Evolutionary conservation across 192 early-diverging fungal genomes (phyloP).

Genomic region (Hyaloraphidium curvatum): DNA sequence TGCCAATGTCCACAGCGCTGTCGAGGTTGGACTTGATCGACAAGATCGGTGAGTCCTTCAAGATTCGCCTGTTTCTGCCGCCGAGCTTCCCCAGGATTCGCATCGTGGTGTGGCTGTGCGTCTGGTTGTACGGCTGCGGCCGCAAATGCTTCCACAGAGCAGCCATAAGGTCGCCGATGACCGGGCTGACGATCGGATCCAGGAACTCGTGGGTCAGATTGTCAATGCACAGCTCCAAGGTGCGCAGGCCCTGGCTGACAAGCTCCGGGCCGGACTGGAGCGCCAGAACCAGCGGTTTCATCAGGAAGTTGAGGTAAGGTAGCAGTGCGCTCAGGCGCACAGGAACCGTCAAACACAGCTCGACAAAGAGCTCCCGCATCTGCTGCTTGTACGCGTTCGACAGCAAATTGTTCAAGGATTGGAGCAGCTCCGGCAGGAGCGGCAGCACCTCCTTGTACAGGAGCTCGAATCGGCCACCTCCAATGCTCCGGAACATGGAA

Average conservation of each 20-base stretch:
- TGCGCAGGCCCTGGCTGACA: conserved; percentile 86
- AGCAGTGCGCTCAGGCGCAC: conserved; percentile 83
- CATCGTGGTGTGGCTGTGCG: conserved; percentile 66
- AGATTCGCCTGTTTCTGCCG: conserved; percentile 80
- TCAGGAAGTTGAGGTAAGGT: conserved; percentile 78
- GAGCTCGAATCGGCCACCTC: conserved; percentile 84
- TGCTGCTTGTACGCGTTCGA: conserved; percentile 60
- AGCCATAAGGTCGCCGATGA: conserved; percentile 84
- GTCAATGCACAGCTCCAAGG: conserved; percentile 93
- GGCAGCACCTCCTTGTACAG: conserved; percentile 94
- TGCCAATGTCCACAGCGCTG: too few species aligned
- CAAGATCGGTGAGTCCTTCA: conserved; percentile 40
- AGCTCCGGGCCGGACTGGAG: conserved; percentile 79
- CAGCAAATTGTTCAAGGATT: conserved; percentile 67
- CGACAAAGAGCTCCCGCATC: conserved; percentile 92
- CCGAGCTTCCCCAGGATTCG: conserved; percentile 94
- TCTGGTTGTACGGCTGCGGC: conserved; percentile 64
- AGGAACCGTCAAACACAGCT: conserved; percentile 90
- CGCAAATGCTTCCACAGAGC: conserved; percentile 82
- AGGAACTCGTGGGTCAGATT: conserved; percentile 93
- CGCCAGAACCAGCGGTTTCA: conserved; percentile 90
- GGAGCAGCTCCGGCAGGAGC: conserved; percentile 73
- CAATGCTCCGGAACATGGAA: conserved; percentile 84
- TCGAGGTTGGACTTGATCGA: not conserved
- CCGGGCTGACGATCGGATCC: conserved; percentile 86